A percentile compares a stretch with the other conserved stretches of the same genome.
These are phyloP conservation scores for Pichia rugopelliculosa DNA, from an alignment of 805 yeast genomes.

Conservation along the genomic window DNA sequence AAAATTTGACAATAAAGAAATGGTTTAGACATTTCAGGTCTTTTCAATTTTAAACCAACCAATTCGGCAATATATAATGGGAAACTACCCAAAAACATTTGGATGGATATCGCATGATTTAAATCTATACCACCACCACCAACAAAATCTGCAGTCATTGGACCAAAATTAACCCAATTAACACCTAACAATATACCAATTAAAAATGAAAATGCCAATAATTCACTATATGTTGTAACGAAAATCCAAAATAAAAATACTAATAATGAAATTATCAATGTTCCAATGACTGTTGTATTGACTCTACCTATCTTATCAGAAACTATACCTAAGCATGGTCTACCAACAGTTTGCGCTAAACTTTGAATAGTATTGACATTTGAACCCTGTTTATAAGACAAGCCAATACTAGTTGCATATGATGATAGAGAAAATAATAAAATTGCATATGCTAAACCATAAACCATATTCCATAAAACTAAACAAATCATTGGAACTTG, in stretches of 20 bases:
- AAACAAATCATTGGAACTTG: slow-evolving; percentile 22
- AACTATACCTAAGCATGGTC: slow-evolving; percentile 40
- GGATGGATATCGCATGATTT: slow-evolving; percentile 23
- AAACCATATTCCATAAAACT: slow-evolving; percentile 19
- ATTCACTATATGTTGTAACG: slow-evolving; percentile 32
- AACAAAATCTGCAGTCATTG: slow-evolving; percentile 30
- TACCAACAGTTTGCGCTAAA: slow-evolving; percentile 41
- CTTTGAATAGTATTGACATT: slow-evolving; percentile 39
- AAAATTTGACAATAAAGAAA: slow-evolving; percentile 56
- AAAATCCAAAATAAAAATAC: slow-evolving; percentile 45
- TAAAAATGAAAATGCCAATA: slow-evolving; percentile 37
- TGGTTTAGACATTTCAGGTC: slow-evolving; percentile 32
- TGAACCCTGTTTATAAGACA: slow-evolving; percentile 38
- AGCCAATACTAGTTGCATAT: slow-evolving; percentile 43
- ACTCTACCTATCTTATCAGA: slow-evolving; percentile 43
- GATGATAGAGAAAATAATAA: slow-evolving; percentile 40
- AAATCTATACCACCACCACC: slow-evolving; percentile 27
- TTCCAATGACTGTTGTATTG: slow-evolving; percentile 35
- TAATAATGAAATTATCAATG: slow-evolving; percentile 31
- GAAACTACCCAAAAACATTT: slow-evolving; percentile 24
- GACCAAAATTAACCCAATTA: slow-evolving; percentile 33
- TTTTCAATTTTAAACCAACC: slow-evolving; percentile 24
- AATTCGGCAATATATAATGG: slow-evolving; percentile 29
- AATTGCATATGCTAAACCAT: slow-evolving; percentile 29
- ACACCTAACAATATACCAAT: slow-evolving; percentile 42